Evolutionary conservation across 1,139 yeast species (phyloP), one percentile per base, ranked within the genome.

Genomic region (Debaryomyces singareniensis): DNA sequence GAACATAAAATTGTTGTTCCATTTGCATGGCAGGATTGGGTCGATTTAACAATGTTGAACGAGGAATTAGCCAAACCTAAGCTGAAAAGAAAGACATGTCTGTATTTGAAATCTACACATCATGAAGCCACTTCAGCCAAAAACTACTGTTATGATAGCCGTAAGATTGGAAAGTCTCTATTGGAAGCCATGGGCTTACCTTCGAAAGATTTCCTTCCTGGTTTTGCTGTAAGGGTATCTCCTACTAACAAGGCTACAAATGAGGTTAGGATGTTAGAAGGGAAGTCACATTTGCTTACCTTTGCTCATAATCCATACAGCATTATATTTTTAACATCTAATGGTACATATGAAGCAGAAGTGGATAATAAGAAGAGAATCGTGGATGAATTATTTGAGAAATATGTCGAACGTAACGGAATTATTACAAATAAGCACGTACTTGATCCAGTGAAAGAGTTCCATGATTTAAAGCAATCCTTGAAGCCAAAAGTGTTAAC

Each of bases 21-120:
- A 5, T 55, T 55, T 32, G 47, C 49, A 22, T 55, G 61, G 61
- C 35, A 44, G 2, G 61, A 55, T 31, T 55, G 61, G 61, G 37
- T 45, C 15, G 58, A 53, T 34, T 36, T 51, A 26, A 49, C 53
- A 3, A 15, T 33, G 9, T 33, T 51, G 21, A 48, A 53, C 30
- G 38, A 42, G 2, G 49, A 51, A 16, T 35, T 51, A 20, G 20
- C 36, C n/a, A 40, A 42, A 28, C 49, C 51, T 4, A 31, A 45
- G 34, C 28, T 34, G n/a, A 37, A 44, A 15, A 38, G 55, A 25
- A 40, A 43, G 15, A 36, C 32, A 10, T 59, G 65, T 40, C 36
- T 37, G 21, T 38, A 42, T 26, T 41, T 58, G 22, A 34, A 40
- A 16, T 34, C 42, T 33, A 39, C 39, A 6, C 43, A 47, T 13